A percentile compares a stretch with the other conserved stretches of the same genome.
phyloP scores from a whole-genome alignment of 108 stramenopile genomes.

The Conticribra weissflogii region DNA sequence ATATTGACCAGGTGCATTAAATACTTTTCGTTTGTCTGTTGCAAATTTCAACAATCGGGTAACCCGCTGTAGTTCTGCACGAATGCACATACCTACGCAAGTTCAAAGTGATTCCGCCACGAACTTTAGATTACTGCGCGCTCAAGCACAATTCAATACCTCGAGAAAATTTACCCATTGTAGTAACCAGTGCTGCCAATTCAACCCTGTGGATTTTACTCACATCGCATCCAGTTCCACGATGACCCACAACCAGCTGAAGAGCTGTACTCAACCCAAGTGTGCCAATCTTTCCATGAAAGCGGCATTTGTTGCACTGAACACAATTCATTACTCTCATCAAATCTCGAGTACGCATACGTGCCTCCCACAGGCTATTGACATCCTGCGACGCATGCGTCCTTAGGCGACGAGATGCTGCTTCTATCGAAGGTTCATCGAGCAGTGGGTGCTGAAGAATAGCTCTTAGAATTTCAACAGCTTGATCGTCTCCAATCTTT shows the following conservation, averaged over 20 bases:
- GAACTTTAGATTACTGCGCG: conserved; percentile 63
- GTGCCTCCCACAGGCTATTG: conserved; percentile 77
- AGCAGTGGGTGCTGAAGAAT: conserved; percentile 63
- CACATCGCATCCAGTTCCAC: conserved; percentile 69
- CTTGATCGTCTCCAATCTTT: conserved; percentile 47
- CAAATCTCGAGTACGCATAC: conserved; percentile 89
- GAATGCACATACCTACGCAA: too few relatives aligned
- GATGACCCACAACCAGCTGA: conserved; percentile 74
- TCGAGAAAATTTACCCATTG: conserved; percentile 78
- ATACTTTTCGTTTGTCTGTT: too few relatives aligned
- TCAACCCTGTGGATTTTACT: conserved; percentile 82
- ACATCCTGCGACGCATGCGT: conserved; percentile 66
- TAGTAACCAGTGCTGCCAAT: conserved; percentile 79
- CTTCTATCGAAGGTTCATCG: conserved; percentile 62
- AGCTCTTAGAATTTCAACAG: conserved; percentile 38
- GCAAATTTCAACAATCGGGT: too few relatives aligned
- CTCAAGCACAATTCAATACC: conserved; percentile 81
- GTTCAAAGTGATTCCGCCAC: too few relatives aligned
- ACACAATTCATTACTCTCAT: conserved; percentile 97
- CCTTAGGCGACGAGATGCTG: conserved; percentile 58
- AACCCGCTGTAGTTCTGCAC: too few relatives aligned
- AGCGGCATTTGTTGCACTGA: conserved; percentile 96
- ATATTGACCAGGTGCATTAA: too few relatives aligned
- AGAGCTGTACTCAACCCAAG: conserved; percentile 91
- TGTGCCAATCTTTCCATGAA: conserved; percentile 90